These are phyloP conservation scores for Calonectria multiphialidica DNA, from an alignment of 2,329 filamentous ascomycete genomes.

Conservation along the genomic window DNA sequence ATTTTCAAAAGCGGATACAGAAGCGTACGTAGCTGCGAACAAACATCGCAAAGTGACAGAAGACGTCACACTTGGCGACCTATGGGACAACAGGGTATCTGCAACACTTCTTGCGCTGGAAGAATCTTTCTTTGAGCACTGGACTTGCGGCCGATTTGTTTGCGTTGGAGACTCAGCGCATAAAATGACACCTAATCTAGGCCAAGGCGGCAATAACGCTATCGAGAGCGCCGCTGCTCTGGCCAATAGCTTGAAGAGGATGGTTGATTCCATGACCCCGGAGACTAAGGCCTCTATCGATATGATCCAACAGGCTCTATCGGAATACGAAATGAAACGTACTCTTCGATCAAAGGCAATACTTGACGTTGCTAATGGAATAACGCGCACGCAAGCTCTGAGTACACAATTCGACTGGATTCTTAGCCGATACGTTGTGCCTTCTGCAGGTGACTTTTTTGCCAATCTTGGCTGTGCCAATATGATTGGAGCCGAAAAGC, in stretches of 20 bases:
- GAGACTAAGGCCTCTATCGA: not conserved
- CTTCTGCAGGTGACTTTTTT: not conserved
- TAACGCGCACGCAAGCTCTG: not conserved
- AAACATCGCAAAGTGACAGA: not conserved
- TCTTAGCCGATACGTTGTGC: not conserved
- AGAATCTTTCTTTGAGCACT: not conserved
- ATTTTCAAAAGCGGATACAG: not conserved
- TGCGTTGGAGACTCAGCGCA: not conserved
- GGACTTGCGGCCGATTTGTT: not conserved
- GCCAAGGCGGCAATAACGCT: not conserved
- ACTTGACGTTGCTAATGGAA: not conserved
- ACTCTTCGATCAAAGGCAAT: not conserved
- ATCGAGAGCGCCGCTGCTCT: not conserved
- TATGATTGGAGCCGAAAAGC: not conserved
- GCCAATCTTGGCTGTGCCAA: not conserved
- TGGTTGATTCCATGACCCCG: not conserved
- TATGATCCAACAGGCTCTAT: not conserved
- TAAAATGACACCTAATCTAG: constrained; percentile 1
- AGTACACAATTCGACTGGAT: not conserved
- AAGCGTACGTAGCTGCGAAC: not conserved
- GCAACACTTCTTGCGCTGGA: not conserved
- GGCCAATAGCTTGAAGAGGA: not conserved
- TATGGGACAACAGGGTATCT: not conserved
- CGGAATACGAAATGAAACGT: not conserved
- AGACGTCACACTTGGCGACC: not conserved